Evolutionary conservation across 805 yeast species (phyloP), one percentile per base, ranked within the genome.

Genomic region (Saccharomycopsis olivae): DNA sequence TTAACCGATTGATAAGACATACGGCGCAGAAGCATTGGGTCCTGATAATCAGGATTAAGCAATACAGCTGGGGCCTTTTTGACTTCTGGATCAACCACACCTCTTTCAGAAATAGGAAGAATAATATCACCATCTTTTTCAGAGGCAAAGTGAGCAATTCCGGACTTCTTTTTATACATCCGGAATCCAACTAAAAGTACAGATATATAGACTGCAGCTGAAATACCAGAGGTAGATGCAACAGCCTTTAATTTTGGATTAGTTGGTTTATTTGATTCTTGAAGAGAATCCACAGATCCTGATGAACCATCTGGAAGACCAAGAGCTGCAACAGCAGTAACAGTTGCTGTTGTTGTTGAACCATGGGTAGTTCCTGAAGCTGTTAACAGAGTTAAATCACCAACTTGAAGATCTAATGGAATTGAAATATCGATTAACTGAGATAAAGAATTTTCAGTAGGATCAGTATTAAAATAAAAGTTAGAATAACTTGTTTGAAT

Each of bases 351-450:
- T 17, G 40, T 50, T 17, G 50, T 15, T 15, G 40, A 46, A 18
- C 49, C 54, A 6, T 53, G 45, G 28, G 54, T 52, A 13, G 65
- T 54, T 21, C 57, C 56, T 37, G 53, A 49, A 13, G 35, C 10
- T 15, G 32, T 21, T 10, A 35, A 15, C 10, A 20, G n/a, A 11
- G 30, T 15, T n/a, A 10, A 11, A 16, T 31, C 17, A 29, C 29
- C 19, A 6, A 41, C 10, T 23, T 39, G 47, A 34, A 73, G 59
- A 5, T 73, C 75, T 36, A 75, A 51, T 36, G 84, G 86, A 43
- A 76, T 76, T 40, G 75, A 66, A 40, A 71, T 66, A 58, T 92
- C 96, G 49, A 92, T 79, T 55, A 85, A 69, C 32, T 59, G 49
- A 41, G 87, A 79, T 53, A 89, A 64, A 30, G 76, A 59, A 14